These are phyloP conservation scores for Fraxinus velutina DNA, from an alignment of 305 asterid species.

Conservation along the genomic window DNA sequence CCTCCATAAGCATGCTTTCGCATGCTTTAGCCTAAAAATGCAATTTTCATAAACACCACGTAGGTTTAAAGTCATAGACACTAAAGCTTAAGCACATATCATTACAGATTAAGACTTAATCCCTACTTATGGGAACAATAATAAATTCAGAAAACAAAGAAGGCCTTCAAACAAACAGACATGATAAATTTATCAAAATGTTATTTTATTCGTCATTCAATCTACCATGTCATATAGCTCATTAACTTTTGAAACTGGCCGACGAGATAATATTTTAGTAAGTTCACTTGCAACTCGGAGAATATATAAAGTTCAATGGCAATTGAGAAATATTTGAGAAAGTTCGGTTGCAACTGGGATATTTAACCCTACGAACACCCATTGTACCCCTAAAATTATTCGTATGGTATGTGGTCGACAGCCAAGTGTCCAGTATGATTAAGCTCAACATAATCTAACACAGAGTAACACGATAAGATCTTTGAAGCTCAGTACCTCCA, in stretches of 20 bases:
- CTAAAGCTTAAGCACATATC: background rate
- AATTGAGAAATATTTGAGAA: background rate
- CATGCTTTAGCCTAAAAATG: slow-evolving; percentile 57
- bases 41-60: slow-evolving; percentile 12
- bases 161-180: background rate
- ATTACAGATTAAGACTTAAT: background rate
- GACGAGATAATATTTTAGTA: background rate
- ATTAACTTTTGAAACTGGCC: background rate
- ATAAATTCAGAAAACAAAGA: background rate
- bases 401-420: background rate
- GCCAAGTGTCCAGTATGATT: background rate
- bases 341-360: background rate
- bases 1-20: slow-evolving; percentile 50
- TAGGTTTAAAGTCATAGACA: background rate
- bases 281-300: background rate
- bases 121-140: background rate
- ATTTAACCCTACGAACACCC: background rate
- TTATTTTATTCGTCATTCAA: background rate
- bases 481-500: background rate
- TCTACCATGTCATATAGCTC: background rate
- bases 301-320: background rate
- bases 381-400: background rate
- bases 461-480: background rate
- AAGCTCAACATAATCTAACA: background rate
- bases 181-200: background rate